Conservation (phyloP, 2,329 filamentous ascomycete species). For the Penicillium rolfsii region DNA sequence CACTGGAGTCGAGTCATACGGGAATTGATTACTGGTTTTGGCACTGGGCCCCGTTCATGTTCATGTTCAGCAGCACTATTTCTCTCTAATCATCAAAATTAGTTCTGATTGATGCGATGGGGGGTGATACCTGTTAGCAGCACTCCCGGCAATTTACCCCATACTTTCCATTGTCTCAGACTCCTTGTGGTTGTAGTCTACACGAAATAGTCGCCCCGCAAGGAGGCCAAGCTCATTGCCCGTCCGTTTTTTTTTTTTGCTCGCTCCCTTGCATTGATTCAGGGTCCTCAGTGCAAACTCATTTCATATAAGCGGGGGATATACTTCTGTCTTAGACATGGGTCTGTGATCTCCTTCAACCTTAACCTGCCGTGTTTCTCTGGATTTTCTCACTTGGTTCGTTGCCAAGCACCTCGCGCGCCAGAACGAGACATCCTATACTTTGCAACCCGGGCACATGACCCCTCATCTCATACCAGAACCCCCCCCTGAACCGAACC, state of each 20-base stretch:
- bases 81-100: not conserved
- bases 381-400: not conserved
- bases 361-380: not conserved
- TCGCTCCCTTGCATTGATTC: not conserved
- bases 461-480: not conserved
- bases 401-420: not conserved
- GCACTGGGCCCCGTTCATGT: conserved; percentile 15
- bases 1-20: conserved; percentile 28
- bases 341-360: not conserved
- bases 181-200: not conserved
- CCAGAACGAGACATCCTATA: not conserved
- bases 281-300: not conserved
- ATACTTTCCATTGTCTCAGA: not conserved
- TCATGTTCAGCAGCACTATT: conserved; percentile 6
- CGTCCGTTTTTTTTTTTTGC: not conserved
- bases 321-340: not conserved
- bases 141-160: not conserved
- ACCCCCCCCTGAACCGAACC: not conserved
- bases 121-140: not conserved
- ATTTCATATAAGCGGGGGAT: not conserved
- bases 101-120: not conserved
- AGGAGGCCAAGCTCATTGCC: not conserved
- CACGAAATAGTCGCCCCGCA: not conserved
- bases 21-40: conserved; percentile 11
- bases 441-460: not conserved